Evolutionary conservation across 1,284 basidiomycete species (phyloP), one percentile per base, ranked within the genome.

Genomic region (Rhizopogon hawkerae): DNA sequence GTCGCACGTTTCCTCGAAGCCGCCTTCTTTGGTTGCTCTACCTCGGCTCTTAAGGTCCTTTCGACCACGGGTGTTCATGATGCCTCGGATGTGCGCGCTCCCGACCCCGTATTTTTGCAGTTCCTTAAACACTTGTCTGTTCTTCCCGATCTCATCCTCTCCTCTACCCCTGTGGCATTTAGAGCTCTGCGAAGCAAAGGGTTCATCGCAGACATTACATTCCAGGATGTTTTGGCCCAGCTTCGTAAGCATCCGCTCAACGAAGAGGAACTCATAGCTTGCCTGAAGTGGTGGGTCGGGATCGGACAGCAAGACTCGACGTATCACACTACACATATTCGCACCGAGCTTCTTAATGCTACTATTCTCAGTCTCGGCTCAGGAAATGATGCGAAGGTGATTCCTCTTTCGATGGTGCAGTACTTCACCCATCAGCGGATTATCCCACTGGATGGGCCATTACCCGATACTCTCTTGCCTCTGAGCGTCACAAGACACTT

Each of bases 251-350:
- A 89, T 10, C 85, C 94, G 1, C 73, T 98, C 14, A 67, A 67
- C 0, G 79, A 90, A 56, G 68, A 73, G 10, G 92, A 98, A 66
- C 85, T 90, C 70, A 65, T 85, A 16, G 83, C 83, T 3, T 94
- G 90, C 64, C 72, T 98, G 55, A 79, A 81, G 51, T 99, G 95
- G 95, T 96, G 93, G 89, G 79, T 86, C 47, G 66, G 69, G 21
- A 66, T 91, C 11, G 79, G 80, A 36, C 75, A 77, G 42, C 73
- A 77, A 8, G 64, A n/a, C 46, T n/a, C 55, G 2, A 53, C 54
- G 9, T 38, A 63, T 14, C 59, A 73, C n/a, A 64, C 79, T 39
- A 60, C 68, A 5, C 69, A 72, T 16, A 71, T 82, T 38, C 77
- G 85, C 21, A 64, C 70, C 2, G 74, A 87, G 53, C 72, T 94